Base-by-base conservation (phyloP, 495 filamentous ascomycete species). In the Penicillium manginii region DNA sequence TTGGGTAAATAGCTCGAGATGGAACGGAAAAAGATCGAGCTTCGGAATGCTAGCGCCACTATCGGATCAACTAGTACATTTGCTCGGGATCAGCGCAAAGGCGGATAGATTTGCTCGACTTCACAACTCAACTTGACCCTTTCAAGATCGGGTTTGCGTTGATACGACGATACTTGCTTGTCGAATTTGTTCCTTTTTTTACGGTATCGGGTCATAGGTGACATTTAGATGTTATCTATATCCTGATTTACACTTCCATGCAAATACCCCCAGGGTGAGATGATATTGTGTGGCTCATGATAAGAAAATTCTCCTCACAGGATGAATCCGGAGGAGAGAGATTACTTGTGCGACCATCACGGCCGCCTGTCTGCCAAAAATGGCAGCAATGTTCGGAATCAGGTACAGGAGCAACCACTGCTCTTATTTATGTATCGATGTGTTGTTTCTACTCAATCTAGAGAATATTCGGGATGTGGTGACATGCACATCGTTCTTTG, bases 21-120 rank as follows among this genome's bases (percentile, higher is more conserved):
- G 76, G 78, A 81, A 62, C 75, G 78, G 48, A 76, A 79, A 61
- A 81, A 81, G 68, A 78, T 81, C 43, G 78, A 81, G 53, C 59
- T 80, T 15, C 76, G 77, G 48, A 78, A 70, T 50, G 74, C 76
- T 10, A 77, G 74, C 48, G 73, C 75, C n/a, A 69, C 70, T 6
- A 78, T 80, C 46, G 73, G 77, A 19, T 68, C 64, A 15, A 67
- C 65, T 33, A 69, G 68, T 55, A 71, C 73, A 14, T 76, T 77
- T 55, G 49, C 69, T 32, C 72, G 72, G 19, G 67, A 67, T 22
- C 67, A 70, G 60, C 67, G 67, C 53, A 70, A 70, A 45, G 67
- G 67, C 22, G 67, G 67, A 31, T 70, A 70, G 54, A n/a, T 22
- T 40, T 54, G 31, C 10, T 19, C 18, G n/a, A n/a, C n/a, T 12